A percentile compares a stretch with the other conserved stretches of the same genome.
Conservation (phyloP, 345 rosid species). For the Eucalyptus curtisii region DNA sequence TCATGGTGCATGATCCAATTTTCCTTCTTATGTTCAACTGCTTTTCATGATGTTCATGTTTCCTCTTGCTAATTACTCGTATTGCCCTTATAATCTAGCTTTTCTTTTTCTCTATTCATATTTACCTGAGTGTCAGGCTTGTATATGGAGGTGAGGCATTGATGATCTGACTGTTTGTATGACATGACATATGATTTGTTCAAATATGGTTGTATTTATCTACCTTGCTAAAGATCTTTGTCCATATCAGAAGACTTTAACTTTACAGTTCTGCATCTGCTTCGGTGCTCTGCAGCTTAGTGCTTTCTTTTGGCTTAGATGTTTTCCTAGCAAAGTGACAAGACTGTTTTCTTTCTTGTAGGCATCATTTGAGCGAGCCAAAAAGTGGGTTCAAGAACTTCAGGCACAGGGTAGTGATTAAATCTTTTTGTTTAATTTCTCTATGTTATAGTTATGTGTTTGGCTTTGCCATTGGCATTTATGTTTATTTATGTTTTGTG, state of each 20-base stretch:
- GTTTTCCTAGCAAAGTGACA: background rate
- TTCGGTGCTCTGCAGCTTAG: background rate
- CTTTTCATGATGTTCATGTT: background rate
- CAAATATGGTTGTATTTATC: background rate
- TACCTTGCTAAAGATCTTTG: background rate
- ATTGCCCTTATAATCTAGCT: background rate
- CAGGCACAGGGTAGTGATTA: constrained; percentile 71
- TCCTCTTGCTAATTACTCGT: background rate
- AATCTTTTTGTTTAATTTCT: background rate
- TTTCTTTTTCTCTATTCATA: background rate
- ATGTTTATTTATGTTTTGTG: background rate
- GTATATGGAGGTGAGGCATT: background rate
- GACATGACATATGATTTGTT: background rate
- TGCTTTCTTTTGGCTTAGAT: background rate
- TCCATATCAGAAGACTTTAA: background rate
- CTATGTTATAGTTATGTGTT: background rate
- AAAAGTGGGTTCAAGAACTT: constrained; percentile 98
- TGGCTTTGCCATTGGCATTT: background rate
- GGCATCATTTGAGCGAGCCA: constrained; percentile 94
- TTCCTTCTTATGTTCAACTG: background rate
- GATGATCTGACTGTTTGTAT: background rate
- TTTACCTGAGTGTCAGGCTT: background rate
- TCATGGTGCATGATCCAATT: background rate
- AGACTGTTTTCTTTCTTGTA: background rate
- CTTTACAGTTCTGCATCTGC: background rate